Evolutionary conservation across 768 basidiomycete species (phyloP).

Genomic region (Rhodotorula graminis): DNA sequence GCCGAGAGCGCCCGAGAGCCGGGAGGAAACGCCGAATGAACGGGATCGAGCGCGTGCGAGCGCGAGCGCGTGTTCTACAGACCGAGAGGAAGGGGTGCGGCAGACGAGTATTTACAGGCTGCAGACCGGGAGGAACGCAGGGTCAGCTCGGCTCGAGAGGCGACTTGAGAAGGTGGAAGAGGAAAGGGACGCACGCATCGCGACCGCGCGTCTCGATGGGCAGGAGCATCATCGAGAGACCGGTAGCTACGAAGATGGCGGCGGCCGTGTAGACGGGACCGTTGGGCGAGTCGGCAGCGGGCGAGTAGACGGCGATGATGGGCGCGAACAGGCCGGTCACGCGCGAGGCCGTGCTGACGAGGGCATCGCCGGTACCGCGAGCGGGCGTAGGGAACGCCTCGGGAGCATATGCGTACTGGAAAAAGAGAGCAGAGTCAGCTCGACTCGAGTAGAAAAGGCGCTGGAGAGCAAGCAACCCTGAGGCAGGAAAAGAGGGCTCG

Average conservation of each 20-base stretch:
- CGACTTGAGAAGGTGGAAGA: background rate
- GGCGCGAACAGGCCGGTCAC: background rate
- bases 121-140: no score
- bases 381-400: background rate
- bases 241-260: background rate
- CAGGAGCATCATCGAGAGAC: background rate
- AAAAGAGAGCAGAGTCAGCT: no score
- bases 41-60: no score
- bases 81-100: no score
- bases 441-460: no score
- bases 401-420: background rate
- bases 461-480: no score
- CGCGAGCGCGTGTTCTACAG: no score
- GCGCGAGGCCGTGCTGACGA: background rate
- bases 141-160: no score
- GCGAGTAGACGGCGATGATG: background rate
- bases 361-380: background rate
- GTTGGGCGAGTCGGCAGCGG: background rate
- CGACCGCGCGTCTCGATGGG: slow-evolving; percentile 1
- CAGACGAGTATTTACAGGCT: no score
- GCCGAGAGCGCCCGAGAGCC: no score
- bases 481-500: no score
- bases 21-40: no score
- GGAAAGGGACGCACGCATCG: background rate
- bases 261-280: background rate